Percentiles rank a stretch among this genome's conserved stretches.
phyloP scores from a whole-genome alignment of 108 stramenopile genomes.

The Nannochloropsis salina region DNA sequence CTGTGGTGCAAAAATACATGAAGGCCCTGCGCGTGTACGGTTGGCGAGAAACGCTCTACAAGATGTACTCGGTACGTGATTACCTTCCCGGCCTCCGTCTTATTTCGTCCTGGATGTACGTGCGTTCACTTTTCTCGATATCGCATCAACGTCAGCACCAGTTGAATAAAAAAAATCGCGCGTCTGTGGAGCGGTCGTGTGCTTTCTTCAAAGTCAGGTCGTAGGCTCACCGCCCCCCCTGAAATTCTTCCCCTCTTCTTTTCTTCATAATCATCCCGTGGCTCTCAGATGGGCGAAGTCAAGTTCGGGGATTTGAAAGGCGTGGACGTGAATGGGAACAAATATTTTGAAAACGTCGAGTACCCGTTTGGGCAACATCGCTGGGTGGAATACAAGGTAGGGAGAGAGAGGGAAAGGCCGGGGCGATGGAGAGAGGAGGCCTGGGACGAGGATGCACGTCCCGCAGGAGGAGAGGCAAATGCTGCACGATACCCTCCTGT shows the following conservation, averaged over 20 bases:
- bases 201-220: no score
- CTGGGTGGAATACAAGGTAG: slow-evolving; percentile 82
- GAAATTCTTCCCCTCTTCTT: neutral
- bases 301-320: slow-evolving; percentile 93
- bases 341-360: slow-evolving; percentile 90
- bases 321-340: slow-evolving; percentile 77
- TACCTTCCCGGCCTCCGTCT: neutral
- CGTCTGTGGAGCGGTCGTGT: no score
- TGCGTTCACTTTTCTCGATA: no score
- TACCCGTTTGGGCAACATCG: slow-evolving; percentile 89
- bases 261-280: neutral
- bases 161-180: no score
- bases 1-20: slow-evolving; percentile 29
- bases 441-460: no score
- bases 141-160: no score
- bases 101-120: neutral
- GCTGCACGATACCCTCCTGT: no score
- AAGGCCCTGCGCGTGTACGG: slow-evolving; percentile 28
- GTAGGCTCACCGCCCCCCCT: no score
- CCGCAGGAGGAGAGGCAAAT: no score
- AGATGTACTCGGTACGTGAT: slow-evolving; percentile 43
- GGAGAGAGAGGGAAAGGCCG: neutral
- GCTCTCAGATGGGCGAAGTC: slow-evolving; percentile 51
- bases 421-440: neutral
- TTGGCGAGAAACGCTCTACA: slow-evolving; percentile 20